Base-by-base conservation (phyloP, 176 grass and related monocot species). In the Microstegium vimineum region DNA sequence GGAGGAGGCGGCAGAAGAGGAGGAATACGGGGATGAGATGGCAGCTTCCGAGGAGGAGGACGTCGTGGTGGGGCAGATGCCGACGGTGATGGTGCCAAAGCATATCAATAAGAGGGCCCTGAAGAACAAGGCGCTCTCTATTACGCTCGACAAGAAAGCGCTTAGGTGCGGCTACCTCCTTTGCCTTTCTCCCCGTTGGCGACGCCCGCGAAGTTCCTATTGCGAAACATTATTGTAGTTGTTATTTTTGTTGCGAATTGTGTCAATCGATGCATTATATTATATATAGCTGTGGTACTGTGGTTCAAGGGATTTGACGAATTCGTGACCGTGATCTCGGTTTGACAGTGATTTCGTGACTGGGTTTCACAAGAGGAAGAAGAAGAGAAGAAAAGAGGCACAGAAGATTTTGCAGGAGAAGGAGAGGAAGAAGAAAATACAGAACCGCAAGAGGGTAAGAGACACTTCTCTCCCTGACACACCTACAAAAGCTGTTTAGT, bases 311-410 rank as follows among this genome's bases (percentile, higher is more conserved):
- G 14, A 6, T 74, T 37, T 16, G 38, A 22, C 22, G n/a, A 85
- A 38, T 15, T 32, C 32, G 22, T 61, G 33, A 45, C 18, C 27
- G 25, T 10, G 51, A 41, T 70, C 61, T 86, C 80, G 52, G 38
- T 46, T 74, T 82, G 4, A 36, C 73, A 98, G 96, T 85, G 96
- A 98, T 79, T 98, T 91, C 67, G 96, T 98, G 63, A 92, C 90
- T 34, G 96, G 96, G 26, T 98, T 98, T 67, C 93, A 98, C 77
- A 98, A 98, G 82, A 82, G 96, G 82, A 98, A 98, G 90, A 95
- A 95, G 83, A 98, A 98, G 86, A 93, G 96, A 69, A 91, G 96
- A 90, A 98, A 95, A 64, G 96, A 98, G 68, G 96, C 96, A 33
- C 69, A 98, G 35, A 91, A 67, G 73, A 81, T 93, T 76, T 83